These are phyloP conservation scores for Bruguiera gymnorhiza DNA, from an alignment of 345 rosid genomes.

Conservation along the genomic window DNA sequence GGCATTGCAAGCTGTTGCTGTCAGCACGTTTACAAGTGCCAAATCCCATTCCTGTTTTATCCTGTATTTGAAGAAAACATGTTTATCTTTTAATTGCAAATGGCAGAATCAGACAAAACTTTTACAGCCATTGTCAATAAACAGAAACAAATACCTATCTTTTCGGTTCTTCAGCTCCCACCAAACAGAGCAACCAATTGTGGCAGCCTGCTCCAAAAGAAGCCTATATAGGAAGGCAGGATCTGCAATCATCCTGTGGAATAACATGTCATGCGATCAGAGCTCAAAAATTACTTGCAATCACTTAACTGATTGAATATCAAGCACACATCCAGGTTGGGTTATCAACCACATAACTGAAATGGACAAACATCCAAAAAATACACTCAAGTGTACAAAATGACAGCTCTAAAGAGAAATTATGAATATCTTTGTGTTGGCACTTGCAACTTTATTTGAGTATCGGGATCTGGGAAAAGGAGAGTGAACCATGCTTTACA, in stretches of 20 bases:
- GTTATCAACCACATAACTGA: too few species aligned
- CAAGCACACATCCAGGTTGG: background rate
- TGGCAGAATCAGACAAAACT: background rate
- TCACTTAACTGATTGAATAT: background rate
- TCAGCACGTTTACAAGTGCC: constrained; percentile 82
- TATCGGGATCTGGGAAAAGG: too few species aligned
- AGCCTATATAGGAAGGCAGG: constrained; percentile 81
- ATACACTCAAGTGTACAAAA: too few species aligned
- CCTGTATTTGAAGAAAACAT: constrained; percentile 35
- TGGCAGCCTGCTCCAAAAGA: constrained; percentile 83
- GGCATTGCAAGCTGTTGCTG: constrained; percentile 80
- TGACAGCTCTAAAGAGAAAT: too few species aligned
- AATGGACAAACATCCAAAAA: too few species aligned
- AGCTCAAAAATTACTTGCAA: constrained; percentile 4
- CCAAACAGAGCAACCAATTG: constrained; percentile 79
- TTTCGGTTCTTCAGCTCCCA: constrained; percentile 89
- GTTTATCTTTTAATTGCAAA: constrained; percentile 20
- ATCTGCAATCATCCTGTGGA: constrained; percentile 87
- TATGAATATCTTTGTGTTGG: too few species aligned
- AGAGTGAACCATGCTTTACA: too few species aligned
- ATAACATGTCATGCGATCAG: constrained; percentile 12
- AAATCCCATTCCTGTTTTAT: constrained; percentile 93
- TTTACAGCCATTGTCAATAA: background rate
- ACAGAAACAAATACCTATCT: constrained; percentile 50
- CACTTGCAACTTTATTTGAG: too few species aligned